A percentile compares a stretch with the other conserved stretches of the same genome.
These are phyloP conservation scores for Adansonia madagascariensis DNA, from an alignment of 441 rosid genomes.

Conservation along the genomic window DNA sequence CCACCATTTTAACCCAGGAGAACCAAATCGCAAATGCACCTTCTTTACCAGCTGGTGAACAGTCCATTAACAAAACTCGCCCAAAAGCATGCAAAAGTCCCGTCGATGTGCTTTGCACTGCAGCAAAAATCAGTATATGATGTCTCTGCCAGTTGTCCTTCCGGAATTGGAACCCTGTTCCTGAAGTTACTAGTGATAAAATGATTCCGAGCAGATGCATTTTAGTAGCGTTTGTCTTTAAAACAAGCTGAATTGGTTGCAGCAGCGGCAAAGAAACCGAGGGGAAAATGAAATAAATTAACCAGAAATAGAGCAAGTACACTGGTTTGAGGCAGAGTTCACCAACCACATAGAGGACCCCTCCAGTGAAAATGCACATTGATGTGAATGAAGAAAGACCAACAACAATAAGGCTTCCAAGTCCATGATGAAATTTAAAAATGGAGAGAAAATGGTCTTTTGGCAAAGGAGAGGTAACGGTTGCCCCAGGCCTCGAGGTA, in stretches of 20 bases:
- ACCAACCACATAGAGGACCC: constrained; percentile 45
- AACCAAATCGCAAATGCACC: constrained; percentile 56
- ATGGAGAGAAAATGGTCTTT: constrained; percentile 40
- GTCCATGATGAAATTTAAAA: constrained; percentile 48
- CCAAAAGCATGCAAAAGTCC: constrained; percentile 56
- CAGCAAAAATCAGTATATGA: constrained; percentile 45
- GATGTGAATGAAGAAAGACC: constrained; percentile 53
- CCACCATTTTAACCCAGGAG: constrained; percentile 47
- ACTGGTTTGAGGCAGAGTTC: constrained; percentile 49
- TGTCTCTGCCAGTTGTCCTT: constrained; percentile 42
- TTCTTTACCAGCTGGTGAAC: constrained; percentile 55
- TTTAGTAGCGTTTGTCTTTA: constrained; percentile 45
- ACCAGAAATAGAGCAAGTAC: constrained; percentile 44
- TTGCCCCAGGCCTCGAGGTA: constrained; percentile 36
- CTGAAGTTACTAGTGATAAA: constrained; percentile 49
- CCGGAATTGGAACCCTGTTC: constrained; percentile 47
- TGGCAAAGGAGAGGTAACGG: constrained; percentile 7
- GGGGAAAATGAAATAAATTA: constrained; percentile 57
- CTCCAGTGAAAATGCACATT: constrained; percentile 60
- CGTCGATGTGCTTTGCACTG: constrained; percentile 50
- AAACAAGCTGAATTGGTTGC: constrained; percentile 46
- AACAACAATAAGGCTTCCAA: constrained; percentile 42
- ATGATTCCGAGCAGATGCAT: constrained; percentile 57
- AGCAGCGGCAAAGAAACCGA: constrained; percentile 45
- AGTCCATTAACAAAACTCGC: constrained; percentile 49